Conservation (phyloP, 805 yeast species). For the Gaillardinia entomophila region DNA sequence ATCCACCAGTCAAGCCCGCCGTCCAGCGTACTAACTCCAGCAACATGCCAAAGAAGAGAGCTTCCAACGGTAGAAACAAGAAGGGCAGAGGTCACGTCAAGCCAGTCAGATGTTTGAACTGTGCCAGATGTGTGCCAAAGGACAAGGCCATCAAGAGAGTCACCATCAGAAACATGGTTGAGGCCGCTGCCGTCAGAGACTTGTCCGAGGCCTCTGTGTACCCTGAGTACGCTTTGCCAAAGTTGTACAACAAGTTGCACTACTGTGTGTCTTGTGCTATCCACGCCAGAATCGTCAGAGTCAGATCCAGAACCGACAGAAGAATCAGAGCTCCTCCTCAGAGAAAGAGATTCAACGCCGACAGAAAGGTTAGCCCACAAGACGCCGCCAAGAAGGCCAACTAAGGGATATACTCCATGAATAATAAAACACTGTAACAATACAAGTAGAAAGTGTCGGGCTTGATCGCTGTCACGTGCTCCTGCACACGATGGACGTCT, state of each 20-base stretch:
- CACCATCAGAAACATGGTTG: slow-evolving; percentile 99
- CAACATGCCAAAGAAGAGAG: slow-evolving; percentile 99
- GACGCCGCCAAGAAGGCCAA: slow-evolving; percentile 95
- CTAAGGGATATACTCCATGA: no score
- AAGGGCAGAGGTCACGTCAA: slow-evolving; percentile 99
- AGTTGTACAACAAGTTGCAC: slow-evolving; percentile 99
- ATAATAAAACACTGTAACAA: neutral
- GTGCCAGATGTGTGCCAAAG: slow-evolving; percentile 99
- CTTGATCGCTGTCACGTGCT: no score
- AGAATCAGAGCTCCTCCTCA: slow-evolving; percentile 98
- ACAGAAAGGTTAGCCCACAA: slow-evolving; percentile 92
- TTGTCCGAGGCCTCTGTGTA: slow-evolving; percentile 99
- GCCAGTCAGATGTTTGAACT: slow-evolving; percentile 99
- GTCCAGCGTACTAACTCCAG: slow-evolving; percentile 11
- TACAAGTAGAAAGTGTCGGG: no score
- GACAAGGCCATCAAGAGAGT: slow-evolving; percentile 99
- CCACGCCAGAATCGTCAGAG: slow-evolving; percentile 99
- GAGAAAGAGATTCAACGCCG: slow-evolving; percentile 97
- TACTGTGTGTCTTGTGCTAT: slow-evolving; percentile 99
- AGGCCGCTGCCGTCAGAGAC: slow-evolving; percentile 99
- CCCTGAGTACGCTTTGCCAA: slow-evolving; percentile 98
- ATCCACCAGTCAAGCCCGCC: slow-evolving; percentile 12
- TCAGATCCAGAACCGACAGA: slow-evolving; percentile 98
- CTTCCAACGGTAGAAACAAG: slow-evolving; percentile 99
- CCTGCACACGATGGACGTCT: no score